phyloP scores from a whole-genome alignment of 441 rosid species.

The Breynia disticha region DNA sequence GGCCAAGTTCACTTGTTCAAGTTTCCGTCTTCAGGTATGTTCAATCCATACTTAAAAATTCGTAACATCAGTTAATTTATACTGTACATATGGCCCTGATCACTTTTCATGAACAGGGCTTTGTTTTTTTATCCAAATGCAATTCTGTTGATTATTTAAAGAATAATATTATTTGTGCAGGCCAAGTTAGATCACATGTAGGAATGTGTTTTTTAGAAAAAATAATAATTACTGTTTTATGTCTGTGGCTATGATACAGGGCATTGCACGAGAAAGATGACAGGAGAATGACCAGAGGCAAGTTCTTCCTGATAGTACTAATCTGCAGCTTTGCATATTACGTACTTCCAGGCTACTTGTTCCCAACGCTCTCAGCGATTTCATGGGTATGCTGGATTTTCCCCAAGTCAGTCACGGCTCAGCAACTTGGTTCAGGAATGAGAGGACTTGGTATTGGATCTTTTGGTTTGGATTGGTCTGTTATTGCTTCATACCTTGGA shows the following conservation, averaged over 20 bases:
- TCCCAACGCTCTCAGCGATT: conserved; percentile 33
- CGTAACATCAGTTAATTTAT: too few species aligned
- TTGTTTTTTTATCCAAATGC: too few species aligned
- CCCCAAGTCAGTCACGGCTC: conserved; percentile 51
- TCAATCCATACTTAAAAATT: too few species aligned
- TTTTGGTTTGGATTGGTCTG: conserved; percentile 50
- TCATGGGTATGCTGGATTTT: conserved; percentile 62
- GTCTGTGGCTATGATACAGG: conserved; percentile 14
- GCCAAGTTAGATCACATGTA: too few species aligned
- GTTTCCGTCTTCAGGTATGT: conserved; percentile 51
- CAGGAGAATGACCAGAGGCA: conserved; percentile 35
- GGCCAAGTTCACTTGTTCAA: conserved; percentile 50
- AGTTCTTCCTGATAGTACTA: conserved; percentile 54
- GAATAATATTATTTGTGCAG: too few species aligned
- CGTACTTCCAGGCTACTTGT: conserved; percentile 44
- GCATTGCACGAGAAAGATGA: conserved; percentile 56
- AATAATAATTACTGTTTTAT: too few species aligned
- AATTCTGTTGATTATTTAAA: too few species aligned
- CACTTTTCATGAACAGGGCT: too few species aligned
- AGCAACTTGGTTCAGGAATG: conserved; percentile 57
- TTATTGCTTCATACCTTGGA: conserved; percentile 40
- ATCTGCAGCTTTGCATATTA: conserved; percentile 56
- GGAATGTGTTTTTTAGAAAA: too few species aligned
- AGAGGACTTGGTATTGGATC: conserved; percentile 53
- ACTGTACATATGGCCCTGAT: too few species aligned